Base-by-base conservation (phyloP, 805 yeast genomes). In the Ogataea nonfermentans region DNA sequence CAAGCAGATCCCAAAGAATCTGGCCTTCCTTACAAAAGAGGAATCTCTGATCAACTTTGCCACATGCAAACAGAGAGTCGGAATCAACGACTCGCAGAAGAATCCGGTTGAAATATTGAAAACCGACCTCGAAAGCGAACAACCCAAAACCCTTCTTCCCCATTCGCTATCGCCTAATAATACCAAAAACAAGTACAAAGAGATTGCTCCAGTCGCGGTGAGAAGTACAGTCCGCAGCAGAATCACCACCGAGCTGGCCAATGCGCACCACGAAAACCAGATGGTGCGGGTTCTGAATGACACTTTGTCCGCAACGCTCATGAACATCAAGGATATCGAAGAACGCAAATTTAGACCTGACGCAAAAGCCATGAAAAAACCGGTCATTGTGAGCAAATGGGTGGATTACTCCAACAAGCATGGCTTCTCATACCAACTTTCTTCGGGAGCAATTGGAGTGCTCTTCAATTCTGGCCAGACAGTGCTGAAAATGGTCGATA, bases 391-490 rank as follows among this genome's bases (percentile, higher is more conserved):
- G 29, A 84, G 95, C 45, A 90, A 91, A 60, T 93, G 99, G 99
- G 98, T 95, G 20, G 99, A 93, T 61, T 93, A 91, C 61, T 84
- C 96, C 19, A 89, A 90, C 66, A 88, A 84, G 61, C 95, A 91
- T 63, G 99, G 99, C 1, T 82, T 93, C 57, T 86, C 96, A 4
- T 93, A 91, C 61, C 96, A 93, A 59, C 67, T 93, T 41, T 85
- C 91, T 14, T 84, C 89, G 32, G 93, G 91, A 44, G 85, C 84
- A 49, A 85, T 88, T 50, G 98, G 97, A 14, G 96, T 90, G 10
- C 68, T 85, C 43, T 91, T 90, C 67, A 86, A 87, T 51, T 91
- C 87, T 53, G 84, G 86, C 13, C 81, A 84, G 41, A 83, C 95
- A 4, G 78, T 93, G 51, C 71, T 91, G 43, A 81, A 87, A 62